Base-by-base conservation (phyloP, 2,329 filamentous ascomycete species). In the Escovopsis sp. region DNA sequence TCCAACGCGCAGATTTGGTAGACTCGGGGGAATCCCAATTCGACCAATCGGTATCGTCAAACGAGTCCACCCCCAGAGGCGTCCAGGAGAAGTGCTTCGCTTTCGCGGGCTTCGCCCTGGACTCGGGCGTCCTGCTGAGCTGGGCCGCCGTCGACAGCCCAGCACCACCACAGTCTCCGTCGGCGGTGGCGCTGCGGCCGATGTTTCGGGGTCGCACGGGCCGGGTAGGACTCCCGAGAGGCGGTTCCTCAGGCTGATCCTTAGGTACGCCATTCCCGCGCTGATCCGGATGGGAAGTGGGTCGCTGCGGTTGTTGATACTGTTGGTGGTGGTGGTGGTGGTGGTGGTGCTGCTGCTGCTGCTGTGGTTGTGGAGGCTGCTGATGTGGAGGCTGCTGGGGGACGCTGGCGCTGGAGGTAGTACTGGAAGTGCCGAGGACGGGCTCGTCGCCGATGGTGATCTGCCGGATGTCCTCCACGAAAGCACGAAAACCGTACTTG, bases 391-490 rank as follows among this genome's bases (percentile, higher is more conserved):
- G n/a, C n/a, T n/a, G n/a, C n/a, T n/a, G n/a, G n/a, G n/a, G n/a
- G n/a, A n/a, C 27, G 13, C 13, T n/a, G 34, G 35, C 45, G 31
- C 44, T 45, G 34, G 46, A 45, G 23, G 40, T 36, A 26, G 43
- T 11, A 21, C 53, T 52, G 9, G 21, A 9, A 8, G 21, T 8
- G 12, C 74, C 77, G 40, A 66, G 75, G 42, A 85, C 73, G 13
- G 77, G 83, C 60, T 98, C 90, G 36, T 98, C 90, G 17, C 90
- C 90, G 6, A 98, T 86, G 0, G 90, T 94, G 12, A 88, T 92
- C 57, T 96, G 90, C 45, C 87, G 72, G 33, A 98, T 75, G 52
- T 98, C 90, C 54, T 96, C 90, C 40, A 94, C 76, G 57, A 98
- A 98, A 2, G 84, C 94, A 75, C 82, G 87, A 33, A 98, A 62